Conservation (phyloP, 176 grass and related monocot genomes). For the Aegilops bicornis region DNA sequence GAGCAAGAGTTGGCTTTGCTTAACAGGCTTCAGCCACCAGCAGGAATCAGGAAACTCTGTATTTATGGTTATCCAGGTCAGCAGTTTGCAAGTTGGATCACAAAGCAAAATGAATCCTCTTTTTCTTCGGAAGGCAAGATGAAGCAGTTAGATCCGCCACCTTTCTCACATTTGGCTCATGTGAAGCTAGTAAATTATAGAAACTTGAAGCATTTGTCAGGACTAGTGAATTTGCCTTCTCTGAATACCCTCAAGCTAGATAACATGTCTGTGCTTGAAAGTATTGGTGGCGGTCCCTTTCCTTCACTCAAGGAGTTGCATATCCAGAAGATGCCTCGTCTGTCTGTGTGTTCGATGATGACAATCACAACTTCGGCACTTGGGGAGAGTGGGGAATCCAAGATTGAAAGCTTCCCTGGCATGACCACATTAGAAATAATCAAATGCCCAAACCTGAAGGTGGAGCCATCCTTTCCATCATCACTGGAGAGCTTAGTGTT, state of each 20-base stretch:
- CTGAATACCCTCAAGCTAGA: not conserved
- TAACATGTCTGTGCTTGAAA: not conserved
- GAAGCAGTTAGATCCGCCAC: not conserved
- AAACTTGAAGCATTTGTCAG: conserved; percentile 1
- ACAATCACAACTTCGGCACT: not conserved
- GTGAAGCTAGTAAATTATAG: not conserved
- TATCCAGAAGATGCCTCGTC: not conserved
- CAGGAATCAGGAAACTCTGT: not conserved
- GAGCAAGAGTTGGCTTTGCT: not conserved
- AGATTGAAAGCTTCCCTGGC: not conserved
- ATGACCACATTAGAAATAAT: not conserved
- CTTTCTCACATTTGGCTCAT: not conserved
- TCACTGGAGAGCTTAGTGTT: not conserved
- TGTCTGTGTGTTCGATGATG: not conserved
- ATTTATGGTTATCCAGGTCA: not conserved
- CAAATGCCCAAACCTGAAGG: not conserved
- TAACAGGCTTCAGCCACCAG: not conserved
- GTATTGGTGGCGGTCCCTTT: not conserved
- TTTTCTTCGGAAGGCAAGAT: not conserved
- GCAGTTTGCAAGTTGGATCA: not conserved
- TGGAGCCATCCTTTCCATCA: not conserved
- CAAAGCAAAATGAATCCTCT: not conserved
- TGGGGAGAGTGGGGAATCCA: not conserved
- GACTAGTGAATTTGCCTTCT: not conserved
- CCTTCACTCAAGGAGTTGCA: not conserved